phyloP scores from a whole-genome alignment of 1,139 yeast genomes.

The Diutina sp. region DNA sequence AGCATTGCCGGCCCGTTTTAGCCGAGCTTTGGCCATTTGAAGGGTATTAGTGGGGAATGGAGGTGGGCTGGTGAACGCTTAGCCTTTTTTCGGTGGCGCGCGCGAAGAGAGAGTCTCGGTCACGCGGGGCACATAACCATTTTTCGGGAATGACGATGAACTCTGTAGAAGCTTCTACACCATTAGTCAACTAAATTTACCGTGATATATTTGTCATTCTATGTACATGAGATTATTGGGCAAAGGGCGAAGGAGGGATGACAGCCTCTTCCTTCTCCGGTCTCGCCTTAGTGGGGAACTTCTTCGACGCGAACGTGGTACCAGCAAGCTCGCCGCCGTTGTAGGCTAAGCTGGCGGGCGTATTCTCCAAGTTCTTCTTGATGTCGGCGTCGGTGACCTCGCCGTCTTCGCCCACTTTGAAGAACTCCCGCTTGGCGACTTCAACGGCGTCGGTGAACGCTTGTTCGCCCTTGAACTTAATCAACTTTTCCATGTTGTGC shows the following conservation, averaged over 20 bases:
- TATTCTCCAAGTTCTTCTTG: slow-evolving; percentile 17
- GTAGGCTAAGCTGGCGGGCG: slow-evolving; percentile 10
- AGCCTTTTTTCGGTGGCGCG: slow-evolving; percentile 1
- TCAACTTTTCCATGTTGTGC: slow-evolving; percentile 42
- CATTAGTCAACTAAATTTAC: too few species aligned
- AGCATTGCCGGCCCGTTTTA: background rate
- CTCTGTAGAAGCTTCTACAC: background rate
- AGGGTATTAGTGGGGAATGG: background rate
- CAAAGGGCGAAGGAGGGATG: background rate
- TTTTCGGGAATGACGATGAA: too few species aligned
- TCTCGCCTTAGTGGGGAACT: slow-evolving; percentile 15
- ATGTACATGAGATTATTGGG: background rate
- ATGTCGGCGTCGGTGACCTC: background rate
- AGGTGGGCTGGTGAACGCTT: background rate
- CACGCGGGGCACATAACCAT: background rate
- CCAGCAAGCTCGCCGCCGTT: slow-evolving; percentile 5
- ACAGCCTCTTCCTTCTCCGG: background rate
- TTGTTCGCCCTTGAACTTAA: slow-evolving; percentile 36
- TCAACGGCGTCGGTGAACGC: slow-evolving; percentile 54
- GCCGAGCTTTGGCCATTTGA: background rate
- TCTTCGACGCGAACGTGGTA: slow-evolving; percentile 21
- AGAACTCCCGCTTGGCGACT: slow-evolving; percentile 34
- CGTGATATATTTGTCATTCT: background rate
- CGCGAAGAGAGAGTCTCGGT: background rate
- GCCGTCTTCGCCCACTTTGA: slow-evolving; percentile 3